Evolutionary conservation across 345 rosid genomes (phyloP).

Genomic region (Aquilaria sinensis): DNA sequence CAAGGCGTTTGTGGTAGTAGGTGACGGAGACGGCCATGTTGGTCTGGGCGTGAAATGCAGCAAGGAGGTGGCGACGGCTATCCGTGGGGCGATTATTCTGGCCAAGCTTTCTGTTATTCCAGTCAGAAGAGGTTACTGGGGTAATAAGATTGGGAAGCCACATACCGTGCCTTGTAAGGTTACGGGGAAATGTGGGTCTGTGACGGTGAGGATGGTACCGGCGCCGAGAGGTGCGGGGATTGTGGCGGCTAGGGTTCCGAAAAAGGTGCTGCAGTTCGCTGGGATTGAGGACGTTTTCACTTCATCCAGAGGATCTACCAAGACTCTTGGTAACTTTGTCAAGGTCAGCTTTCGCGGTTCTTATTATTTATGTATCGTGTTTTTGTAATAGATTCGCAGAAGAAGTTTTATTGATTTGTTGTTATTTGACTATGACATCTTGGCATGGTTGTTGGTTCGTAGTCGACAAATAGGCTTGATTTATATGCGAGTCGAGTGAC

Average conservation of each 20-base stretch:
- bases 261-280: constrained; percentile 72
- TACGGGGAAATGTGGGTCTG: constrained; percentile 77
- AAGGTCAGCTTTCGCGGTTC: constrained; percentile 25
- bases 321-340: constrained; percentile 76
- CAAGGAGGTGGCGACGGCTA: constrained; percentile 77
- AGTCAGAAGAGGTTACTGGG: constrained; percentile 85
- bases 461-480: too few species aligned
- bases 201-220: constrained; percentile 80
- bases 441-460: too few species aligned
- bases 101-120: constrained; percentile 78
- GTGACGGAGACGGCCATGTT: constrained; percentile 68
- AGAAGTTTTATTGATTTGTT: too few species aligned
- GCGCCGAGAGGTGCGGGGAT: constrained; percentile 80
- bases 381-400: too few species aligned
- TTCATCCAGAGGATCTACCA: constrained; percentile 67
- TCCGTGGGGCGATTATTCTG: constrained; percentile 64
- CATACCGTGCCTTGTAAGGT: constrained; percentile 87
- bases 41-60: constrained; percentile 81
- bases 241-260: constrained; percentile 71
- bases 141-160: constrained; percentile 85
- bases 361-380: too few species aligned
- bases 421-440: too few species aligned
- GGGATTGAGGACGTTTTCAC: constrained; percentile 79
- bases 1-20: constrained; percentile 82
- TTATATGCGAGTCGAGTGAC: too few species aligned